Base-by-base conservation (phyloP, 1,284 basidiomycete species). In the Moesziomyces parantarcticus region DNA sequence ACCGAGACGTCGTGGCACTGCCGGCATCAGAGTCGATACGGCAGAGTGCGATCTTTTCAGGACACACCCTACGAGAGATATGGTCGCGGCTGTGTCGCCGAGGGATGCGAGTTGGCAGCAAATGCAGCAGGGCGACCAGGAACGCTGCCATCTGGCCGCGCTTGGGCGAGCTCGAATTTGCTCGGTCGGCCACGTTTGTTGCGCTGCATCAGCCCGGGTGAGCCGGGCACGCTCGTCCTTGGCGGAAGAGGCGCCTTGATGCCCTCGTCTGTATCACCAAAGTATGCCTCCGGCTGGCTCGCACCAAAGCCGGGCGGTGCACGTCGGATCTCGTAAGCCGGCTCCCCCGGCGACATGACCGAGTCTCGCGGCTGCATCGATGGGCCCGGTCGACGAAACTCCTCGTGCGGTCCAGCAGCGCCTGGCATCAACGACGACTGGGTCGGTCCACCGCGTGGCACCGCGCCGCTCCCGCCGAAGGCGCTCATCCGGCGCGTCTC, bases 121-220 rank as follows among this genome's bases (percentile, higher is more conserved):
- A 59, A 56, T 14, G 63, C 16, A 39, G 36, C 42, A 16, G 43
- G 43, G 11, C 34, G 39, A 20, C 45, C 43, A 5, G 20, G 21
- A 8, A 48, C 21, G 7, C 40, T 48, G 3, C 54, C 22, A 3
- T 59, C 63, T 14, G 39, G 39, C 32, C 62, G 50, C 21, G 42
- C 29, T 29, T 42, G 55, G 22, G 60, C 52, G 48, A 71, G 57
- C 45, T 65, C 68, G n/a, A 57, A 62, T 23, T 71, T 65, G 55
- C 61, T 61, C 5, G 68, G 68, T 45, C 68, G 62, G 29, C 68
- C 68, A 22, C 68, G 55, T 23, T 71, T 71, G 58, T 71, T 71
- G 42, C 59, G 56, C 20, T 58, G 65, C n/a, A 55, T 49, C 32
- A 52, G 62, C 45, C 50, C 58, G 3, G 65, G 55, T 9, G 65